These are phyloP conservation scores for Lachancea lanzarotensis DNA, from an alignment of 805 yeast species.

Conservation along the genomic window DNA sequence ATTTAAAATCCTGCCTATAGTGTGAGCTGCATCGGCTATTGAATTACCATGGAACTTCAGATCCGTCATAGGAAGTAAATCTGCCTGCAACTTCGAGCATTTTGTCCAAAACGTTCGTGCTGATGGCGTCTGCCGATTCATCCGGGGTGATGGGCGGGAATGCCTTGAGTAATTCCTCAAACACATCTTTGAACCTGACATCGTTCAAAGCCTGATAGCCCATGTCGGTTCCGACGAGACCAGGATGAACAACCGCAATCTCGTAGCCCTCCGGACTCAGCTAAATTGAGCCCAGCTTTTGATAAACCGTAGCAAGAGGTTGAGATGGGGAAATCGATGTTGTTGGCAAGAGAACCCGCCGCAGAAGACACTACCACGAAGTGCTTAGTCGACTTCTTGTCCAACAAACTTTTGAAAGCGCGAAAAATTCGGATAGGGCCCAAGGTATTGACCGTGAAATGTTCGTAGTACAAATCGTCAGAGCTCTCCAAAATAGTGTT, in stretches of 20 bases:
- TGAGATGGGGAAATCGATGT: constrained; percentile 13
- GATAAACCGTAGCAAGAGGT: constrained; percentile 33
- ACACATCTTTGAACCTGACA: not conserved
- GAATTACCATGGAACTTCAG: constrained; percentile 6
- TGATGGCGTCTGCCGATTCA: constrained; percentile 18
- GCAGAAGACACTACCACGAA: constrained; percentile 26
- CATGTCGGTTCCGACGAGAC: constrained; percentile 35
- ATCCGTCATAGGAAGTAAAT: constrained; percentile 25
- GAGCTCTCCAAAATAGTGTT: constrained; percentile 18
- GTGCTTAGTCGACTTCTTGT: constrained; percentile 18
- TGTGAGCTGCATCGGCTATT: too few relatives aligned
- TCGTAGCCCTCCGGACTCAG: constrained; percentile 24
- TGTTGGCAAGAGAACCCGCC: constrained; percentile 23
- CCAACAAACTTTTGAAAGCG: constrained; percentile 19
- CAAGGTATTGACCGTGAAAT: constrained; percentile 11
- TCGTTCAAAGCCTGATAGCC: constrained; percentile 8
- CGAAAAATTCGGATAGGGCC: constrained; percentile 12
- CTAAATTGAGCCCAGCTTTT: constrained; percentile 35
- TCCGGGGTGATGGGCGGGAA: constrained; percentile 21
- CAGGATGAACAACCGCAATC: constrained; percentile 35
- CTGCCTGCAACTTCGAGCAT: constrained; percentile 24
- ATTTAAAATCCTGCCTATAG: too few relatives aligned
- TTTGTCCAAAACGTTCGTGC: constrained; percentile 15
- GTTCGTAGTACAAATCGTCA: constrained; percentile 9
- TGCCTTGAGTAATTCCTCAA: constrained; percentile 3